Conservation (phyloP, 116 monocot genomes). For the Dioscorea cayenensis region DNA sequence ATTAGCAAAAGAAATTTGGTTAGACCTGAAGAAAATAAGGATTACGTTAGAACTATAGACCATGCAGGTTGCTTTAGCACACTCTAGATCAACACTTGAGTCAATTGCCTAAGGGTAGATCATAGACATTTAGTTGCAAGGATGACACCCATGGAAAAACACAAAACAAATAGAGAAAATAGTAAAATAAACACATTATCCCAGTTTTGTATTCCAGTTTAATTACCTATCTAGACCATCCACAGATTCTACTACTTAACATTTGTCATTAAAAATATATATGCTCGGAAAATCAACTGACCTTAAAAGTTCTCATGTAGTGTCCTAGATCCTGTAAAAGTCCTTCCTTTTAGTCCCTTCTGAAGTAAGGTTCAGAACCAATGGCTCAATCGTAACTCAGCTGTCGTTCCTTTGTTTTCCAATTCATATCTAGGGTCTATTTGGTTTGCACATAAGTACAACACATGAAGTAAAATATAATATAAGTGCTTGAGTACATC, state of each 20-base stretch:
- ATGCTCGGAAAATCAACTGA: constrained; percentile 12
- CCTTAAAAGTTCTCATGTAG: constrained; percentile 95
- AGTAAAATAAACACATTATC: too few relatives aligned
- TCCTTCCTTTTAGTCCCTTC: constrained; percentile 69
- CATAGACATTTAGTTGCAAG: not conserved
- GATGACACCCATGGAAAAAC: too few relatives aligned
- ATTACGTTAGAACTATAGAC: constrained; percentile 77
- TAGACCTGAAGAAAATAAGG: not conserved
- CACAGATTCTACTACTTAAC: not conserved
- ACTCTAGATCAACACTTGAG: constrained; percentile 97
- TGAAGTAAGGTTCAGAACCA: constrained; percentile 87
- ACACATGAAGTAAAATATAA: too few relatives aligned
- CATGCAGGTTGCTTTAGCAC: constrained; percentile 92
- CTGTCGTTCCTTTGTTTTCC: constrained; percentile 89
- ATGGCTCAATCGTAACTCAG: constrained; percentile 95
- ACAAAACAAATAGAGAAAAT: too few relatives aligned
- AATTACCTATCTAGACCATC: too few relatives aligned
- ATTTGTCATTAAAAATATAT: not conserved
- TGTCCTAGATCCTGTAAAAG: constrained; percentile 84
- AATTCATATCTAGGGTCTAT: constrained; percentile 71
- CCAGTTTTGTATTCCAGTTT: too few relatives aligned
- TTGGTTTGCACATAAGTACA: too few relatives aligned
- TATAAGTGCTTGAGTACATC: too few relatives aligned
- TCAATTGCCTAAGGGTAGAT: constrained; percentile 35
- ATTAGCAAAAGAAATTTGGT: not conserved